phyloP scores from a whole-genome alignment of 257 asterid species.

The Knoxia roxburghii region DNA sequence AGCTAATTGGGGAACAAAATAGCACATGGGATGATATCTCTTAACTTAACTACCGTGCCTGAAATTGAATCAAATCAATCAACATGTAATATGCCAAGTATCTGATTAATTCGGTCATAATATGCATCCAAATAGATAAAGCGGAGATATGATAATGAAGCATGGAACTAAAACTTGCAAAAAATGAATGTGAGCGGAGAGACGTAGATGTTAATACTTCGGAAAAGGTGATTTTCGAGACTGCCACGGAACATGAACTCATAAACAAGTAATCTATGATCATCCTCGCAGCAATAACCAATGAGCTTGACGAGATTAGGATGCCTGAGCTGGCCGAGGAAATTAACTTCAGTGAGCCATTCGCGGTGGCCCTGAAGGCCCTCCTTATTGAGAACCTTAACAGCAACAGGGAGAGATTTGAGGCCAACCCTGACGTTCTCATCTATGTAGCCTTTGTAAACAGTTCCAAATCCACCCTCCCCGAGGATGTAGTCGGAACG shows the following conservation, averaged over 20 bases:
- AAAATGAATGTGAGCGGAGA: slow-evolving; percentile 29
- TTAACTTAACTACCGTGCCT: too few relatives aligned
- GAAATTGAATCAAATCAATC: too few relatives aligned
- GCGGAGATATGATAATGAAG: too few relatives aligned
- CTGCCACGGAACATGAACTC: slow-evolving; percentile 99
- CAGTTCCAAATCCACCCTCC: slow-evolving; percentile 98
- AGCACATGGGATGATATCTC: neutral
- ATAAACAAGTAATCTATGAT: slow-evolving; percentile 88
- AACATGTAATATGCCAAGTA: too few relatives aligned
- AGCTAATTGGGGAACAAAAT: neutral
- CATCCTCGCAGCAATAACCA: slow-evolving; percentile 99
- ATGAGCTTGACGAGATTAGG: slow-evolving; percentile 93
- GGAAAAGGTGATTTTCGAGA: slow-evolving; percentile 95
- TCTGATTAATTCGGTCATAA: too few relatives aligned
- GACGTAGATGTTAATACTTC: slow-evolving; percentile 54
- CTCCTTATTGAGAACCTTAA: slow-evolving; percentile 95
- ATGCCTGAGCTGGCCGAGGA: slow-evolving; percentile 96
- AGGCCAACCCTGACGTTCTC: slow-evolving; percentile 96
- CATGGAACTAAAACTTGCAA: neutral
- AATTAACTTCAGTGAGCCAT: slow-evolving; percentile 98
- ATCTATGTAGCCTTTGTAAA: slow-evolving; percentile 94
- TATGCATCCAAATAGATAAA: too few relatives aligned
- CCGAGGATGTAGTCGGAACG: slow-evolving; percentile 99
- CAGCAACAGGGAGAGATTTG: slow-evolving; percentile 94
- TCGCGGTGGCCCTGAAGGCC: slow-evolving; percentile 99